Evolutionary conservation across 2,329 filamentous ascomycete species (phyloP), one percentile per base, ranked within the genome.

Genomic region (Pestalotiopsis sp.): DNA sequence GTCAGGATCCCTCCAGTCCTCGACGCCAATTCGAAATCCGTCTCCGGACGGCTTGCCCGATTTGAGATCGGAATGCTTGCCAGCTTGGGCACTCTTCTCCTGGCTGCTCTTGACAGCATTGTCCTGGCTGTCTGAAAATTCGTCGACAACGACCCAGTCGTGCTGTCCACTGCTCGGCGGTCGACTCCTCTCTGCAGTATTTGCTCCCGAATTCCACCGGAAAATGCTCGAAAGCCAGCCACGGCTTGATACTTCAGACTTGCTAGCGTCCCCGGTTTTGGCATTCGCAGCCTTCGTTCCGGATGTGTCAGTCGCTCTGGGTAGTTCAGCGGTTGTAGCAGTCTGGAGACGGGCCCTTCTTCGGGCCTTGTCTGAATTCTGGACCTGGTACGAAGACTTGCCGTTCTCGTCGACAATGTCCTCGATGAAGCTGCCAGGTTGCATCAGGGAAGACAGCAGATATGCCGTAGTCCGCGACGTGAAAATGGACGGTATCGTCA

Each of bases 381-480:
- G 86, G 27, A 86, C 84, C 75, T 86, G 88, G 73, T 87, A 79
- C 14, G 82, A 80, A 3, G 87, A 83, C 68, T 89, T 88, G 1
- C 87, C 87, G 72, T 91, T 87, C 68, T 90, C 89, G 68, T 90
- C 83, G 20, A 89, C 81, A 7, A 85, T 83, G 69, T 90, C 86
- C 71, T 90, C 87, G 61, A 90, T 85, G 66, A 88, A 88, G 72
- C 86, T 88, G 61, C 91, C 90, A 1, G 89, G 87, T 65, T 95
- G 93, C 68, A 96, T 91, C 70, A 98, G 86, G 7, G 95, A 94
- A 1, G 95, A 97, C 17, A 99, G 86, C 14, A 99, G 85, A 78
- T 98, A 95, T 1, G 96, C 96, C 0, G 95, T 98, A 0, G 94
- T 98, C 74, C 96, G 90, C 0, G 95, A 97, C 0, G 96, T 98